Percentiles rank a stretch among this genome's conserved stretches.
Conservation (phyloP, 371 early-diverging fungal species). For the Entomophthora muscae region DNA sequence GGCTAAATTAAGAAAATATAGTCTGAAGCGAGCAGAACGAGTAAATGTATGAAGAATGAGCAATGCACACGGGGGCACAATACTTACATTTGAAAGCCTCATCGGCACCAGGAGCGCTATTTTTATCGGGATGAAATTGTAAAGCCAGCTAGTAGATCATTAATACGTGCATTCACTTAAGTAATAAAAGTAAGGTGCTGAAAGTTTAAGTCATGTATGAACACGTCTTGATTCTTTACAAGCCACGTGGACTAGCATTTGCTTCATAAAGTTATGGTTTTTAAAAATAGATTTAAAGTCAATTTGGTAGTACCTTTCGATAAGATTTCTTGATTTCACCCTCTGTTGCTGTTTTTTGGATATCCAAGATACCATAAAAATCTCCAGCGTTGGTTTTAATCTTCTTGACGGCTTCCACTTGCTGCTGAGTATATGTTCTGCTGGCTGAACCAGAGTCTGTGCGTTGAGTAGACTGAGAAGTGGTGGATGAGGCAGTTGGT, state of each 20-base stretch:
- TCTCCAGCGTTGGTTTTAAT: conserved; percentile 57
- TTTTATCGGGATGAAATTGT: conserved; percentile 96
- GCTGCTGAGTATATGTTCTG: conserved; percentile 60
- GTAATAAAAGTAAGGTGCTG: too few species aligned
- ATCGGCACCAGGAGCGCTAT: conserved; percentile 88
- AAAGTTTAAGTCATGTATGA: too few species aligned
- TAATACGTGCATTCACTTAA: too few species aligned
- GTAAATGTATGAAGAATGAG: too few species aligned
- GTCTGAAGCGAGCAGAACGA: too few species aligned
- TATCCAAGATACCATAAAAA: conserved; percentile 76
- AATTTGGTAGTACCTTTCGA: conserved; percentile 73
- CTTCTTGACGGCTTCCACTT: conserved; percentile 54
- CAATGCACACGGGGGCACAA: too few species aligned
- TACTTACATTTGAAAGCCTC: conserved; percentile 86
- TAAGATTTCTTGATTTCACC: conserved; percentile 92
- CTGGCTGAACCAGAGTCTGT: conserved; percentile 10
- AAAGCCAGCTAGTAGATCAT: conserved; percentile 75
- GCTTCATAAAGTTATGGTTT: too few species aligned
- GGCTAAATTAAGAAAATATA: too few species aligned
- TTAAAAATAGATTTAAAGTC: too few species aligned
- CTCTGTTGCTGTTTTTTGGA: conserved; percentile 62
- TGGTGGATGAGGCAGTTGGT: conserved; percentile 9
- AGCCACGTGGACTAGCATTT: too few species aligned
- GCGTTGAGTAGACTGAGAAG: conserved; percentile 13
- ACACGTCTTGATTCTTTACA: too few species aligned